phyloP scores from a whole-genome alignment of 2,329 filamentous ascomycete genomes.

The Colletotrichum tamarilloi region DNA sequence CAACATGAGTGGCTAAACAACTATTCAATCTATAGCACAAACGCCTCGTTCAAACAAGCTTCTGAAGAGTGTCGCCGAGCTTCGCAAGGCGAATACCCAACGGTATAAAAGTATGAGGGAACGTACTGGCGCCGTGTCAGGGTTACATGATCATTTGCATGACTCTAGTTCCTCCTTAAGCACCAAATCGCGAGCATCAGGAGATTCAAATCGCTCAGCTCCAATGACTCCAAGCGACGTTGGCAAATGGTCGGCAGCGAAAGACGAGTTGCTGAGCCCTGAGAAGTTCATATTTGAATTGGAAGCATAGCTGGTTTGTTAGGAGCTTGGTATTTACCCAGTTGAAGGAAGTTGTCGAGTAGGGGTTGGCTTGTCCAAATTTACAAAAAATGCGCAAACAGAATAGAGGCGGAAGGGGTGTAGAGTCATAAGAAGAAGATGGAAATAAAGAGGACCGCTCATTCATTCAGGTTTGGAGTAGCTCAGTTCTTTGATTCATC shows the following conservation, averaged over 20 bases:
- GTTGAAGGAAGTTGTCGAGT: too few relatives aligned
- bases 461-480: too few relatives aligned
- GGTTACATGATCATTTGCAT: not conserved
- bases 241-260: not conserved
- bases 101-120: not conserved
- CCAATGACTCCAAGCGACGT: not conserved
- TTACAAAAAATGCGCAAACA: too few relatives aligned
- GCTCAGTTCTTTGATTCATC: too few relatives aligned
- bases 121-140: not conserved
- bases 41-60: not conserved
- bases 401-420: too few relatives aligned
- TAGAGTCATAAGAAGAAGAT: too few relatives aligned
- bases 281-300: not conserved
- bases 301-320: not conserved
- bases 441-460: too few relatives aligned
- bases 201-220: not conserved
- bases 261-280: not conserved
- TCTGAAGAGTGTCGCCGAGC: not conserved
- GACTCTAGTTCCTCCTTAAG: not conserved
- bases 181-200: not conserved
- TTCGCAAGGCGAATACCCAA: not conserved
- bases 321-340: too few relatives aligned
- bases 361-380: too few relatives aligned
- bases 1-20: not conserved
- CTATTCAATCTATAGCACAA: too few relatives aligned